These are phyloP conservation scores for Lachnellula hyalina DNA, from an alignment of 2,329 filamentous ascomycete species.

Conservation along the genomic window DNA sequence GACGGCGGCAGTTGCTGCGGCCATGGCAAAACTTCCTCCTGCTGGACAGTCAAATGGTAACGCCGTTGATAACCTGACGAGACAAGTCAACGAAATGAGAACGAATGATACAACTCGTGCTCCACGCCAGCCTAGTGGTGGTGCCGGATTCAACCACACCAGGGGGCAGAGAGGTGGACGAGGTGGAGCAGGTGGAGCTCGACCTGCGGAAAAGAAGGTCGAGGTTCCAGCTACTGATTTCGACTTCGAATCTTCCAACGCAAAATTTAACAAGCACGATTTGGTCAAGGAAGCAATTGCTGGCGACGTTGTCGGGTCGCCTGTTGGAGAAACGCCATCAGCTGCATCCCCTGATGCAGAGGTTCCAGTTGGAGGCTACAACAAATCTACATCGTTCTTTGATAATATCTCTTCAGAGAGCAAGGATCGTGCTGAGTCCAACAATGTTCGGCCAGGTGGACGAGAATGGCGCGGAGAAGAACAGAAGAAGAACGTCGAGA, in stretches of 20 bases:
- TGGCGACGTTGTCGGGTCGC: slow-evolving; percentile 46
- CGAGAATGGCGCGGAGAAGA: slow-evolving; percentile 89
- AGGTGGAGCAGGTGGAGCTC: slow-evolving; percentile 25
- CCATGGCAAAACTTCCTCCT: slow-evolving; percentile 64
- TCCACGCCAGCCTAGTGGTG: slow-evolving; percentile 40
- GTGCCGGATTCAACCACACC: slow-evolving; percentile 35
- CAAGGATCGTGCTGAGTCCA: slow-evolving; percentile 77
- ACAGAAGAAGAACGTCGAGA: slow-evolving; percentile 93
- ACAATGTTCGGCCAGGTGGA: slow-evolving; percentile 63
- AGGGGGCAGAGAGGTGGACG: slow-evolving; percentile 42
- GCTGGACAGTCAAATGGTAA: slow-evolving; percentile 32
- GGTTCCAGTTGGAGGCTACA: slow-evolving; percentile 60
- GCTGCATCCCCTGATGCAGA: slow-evolving; percentile 40
- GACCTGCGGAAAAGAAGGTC: slow-evolving; percentile 55
- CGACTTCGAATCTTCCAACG: slow-evolving; percentile 82
- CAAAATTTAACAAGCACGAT: slow-evolving; percentile 84
- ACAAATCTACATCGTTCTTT: slow-evolving; percentile 88
- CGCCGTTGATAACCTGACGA: slow-evolving; percentile 64
- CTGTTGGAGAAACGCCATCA: slow-evolving; percentile 47
- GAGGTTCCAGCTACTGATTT: slow-evolving; percentile 89
- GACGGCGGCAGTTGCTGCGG: slow-evolving; percentile 71
- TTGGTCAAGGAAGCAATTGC: slow-evolving; percentile 83
- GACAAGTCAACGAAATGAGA: slow-evolving; percentile 73
- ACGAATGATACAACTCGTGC: slow-evolving; percentile 51
- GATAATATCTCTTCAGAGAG: slow-evolving; percentile 96